Evolutionary conservation across 2,329 filamentous ascomycete species (phyloP).

Genomic region (Aspergillus fijiensis): DNA sequence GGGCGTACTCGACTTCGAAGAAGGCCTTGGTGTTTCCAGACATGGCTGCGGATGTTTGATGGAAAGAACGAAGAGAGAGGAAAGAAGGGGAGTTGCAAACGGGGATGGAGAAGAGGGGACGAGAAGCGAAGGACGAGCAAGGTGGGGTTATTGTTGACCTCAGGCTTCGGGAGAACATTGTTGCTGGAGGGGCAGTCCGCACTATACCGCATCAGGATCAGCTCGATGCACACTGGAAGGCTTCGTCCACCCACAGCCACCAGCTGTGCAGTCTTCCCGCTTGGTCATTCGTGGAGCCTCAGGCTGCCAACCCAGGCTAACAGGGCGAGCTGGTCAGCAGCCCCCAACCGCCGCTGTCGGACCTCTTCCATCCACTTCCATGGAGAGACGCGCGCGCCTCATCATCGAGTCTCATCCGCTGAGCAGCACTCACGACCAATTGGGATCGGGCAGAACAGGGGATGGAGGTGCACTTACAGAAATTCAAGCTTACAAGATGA

Average conservation of each 20-base stretch:
- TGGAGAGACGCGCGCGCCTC: not conserved
- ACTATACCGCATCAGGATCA: constrained; percentile 24
- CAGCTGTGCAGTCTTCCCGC: constrained; percentile 17
- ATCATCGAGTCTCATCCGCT: not conserved
- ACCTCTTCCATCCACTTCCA: not conserved
- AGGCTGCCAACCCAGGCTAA: not conserved
- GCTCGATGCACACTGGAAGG: not conserved
- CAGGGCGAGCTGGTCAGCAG: not conserved
- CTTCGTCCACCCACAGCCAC: constrained; percentile 19
- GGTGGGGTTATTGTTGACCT: constrained; percentile 46
- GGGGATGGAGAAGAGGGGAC: constrained; percentile 36
- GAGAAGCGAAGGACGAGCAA: constrained; percentile 41
- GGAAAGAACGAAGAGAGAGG: constrained; percentile 53
- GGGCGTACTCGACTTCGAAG: constrained; percentile 70
- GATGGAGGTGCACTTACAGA: constrained; percentile 6
- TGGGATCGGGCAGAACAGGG: not conserved
- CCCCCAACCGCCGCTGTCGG: not conserved
- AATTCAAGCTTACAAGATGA: not conserved
- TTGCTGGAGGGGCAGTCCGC: constrained; percentile 36
- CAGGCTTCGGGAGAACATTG: constrained; percentile 44
- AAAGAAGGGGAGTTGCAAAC: constrained; percentile 30
- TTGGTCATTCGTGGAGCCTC: not conserved
- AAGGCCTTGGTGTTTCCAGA: constrained; percentile 61
- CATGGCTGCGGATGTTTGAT: constrained; percentile 72
- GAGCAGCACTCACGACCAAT: not conserved